phyloP scores from a whole-genome alignment of 306 rosid species.

The Pachyrhizus erosus region DNA sequence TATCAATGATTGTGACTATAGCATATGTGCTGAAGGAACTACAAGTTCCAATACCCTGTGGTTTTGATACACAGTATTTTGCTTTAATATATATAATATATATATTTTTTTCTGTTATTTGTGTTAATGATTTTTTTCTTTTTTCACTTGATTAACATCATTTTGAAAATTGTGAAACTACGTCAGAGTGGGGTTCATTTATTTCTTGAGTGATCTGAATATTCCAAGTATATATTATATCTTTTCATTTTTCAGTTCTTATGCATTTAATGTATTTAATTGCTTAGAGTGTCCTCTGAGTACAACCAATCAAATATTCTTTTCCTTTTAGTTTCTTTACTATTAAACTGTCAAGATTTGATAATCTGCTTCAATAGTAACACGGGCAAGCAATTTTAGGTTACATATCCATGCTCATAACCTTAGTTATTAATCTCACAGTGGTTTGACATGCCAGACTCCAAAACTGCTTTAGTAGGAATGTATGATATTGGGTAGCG shows the following conservation, averaged over 20 bases:
- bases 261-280: slow-evolving; percentile 17
- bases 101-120: slow-evolving; percentile 14
- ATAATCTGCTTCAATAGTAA: slow-evolving; percentile 20
- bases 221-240: neutral
- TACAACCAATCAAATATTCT: neutral
- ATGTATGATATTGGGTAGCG: neutral
- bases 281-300: slow-evolving; percentile 15
- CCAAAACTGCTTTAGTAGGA: neutral
- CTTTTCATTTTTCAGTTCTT: slow-evolving; percentile 17
- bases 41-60: slow-evolving; percentile 5
- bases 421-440: neutral
- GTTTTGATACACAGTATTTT: neutral
- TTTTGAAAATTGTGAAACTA: slow-evolving; percentile 30
- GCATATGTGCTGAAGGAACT: neutral
- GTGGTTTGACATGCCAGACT: neutral
- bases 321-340: neutral
- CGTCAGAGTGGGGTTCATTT: slow-evolving; percentile 26
- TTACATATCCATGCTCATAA: slow-evolving; percentile 19
- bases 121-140: neutral
- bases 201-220: slow-evolving; percentile 19
- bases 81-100: neutral
- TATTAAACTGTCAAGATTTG: slow-evolving; percentile 3
- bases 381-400: slow-evolving; percentile 5
- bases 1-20: slow-evolving; percentile 14
- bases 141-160: slow-evolving; percentile 6